Conservation (phyloP, 805 yeast species). For the Lachancea dasiensis region DNA sequence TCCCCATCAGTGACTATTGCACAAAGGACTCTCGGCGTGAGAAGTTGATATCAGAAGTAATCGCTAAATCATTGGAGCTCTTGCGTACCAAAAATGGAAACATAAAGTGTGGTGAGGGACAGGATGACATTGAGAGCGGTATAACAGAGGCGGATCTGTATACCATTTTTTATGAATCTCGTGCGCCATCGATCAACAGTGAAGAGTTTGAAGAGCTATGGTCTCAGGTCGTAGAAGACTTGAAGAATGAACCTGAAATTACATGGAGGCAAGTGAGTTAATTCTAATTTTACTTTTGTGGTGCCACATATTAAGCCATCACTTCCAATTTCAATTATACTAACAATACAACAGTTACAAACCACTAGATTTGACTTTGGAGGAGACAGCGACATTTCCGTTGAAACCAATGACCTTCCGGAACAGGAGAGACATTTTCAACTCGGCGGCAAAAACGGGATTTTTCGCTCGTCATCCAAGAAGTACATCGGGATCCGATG, state of each 20-base stretch:
- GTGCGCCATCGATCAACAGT: constrained; percentile 34
- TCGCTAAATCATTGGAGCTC: constrained; percentile 57
- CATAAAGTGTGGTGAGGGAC: constrained; percentile 49
- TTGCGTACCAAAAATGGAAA: constrained; percentile 65
- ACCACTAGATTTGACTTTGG: constrained; percentile 34
- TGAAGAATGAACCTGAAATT: constrained; percentile 62
- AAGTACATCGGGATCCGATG: constrained; percentile 54
- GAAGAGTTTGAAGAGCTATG: constrained; percentile 67
- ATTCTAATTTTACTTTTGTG: constrained; percentile 6
- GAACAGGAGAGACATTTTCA: constrained; percentile 35
- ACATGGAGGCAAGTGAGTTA: constrained; percentile 69
- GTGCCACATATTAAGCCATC: not conserved
- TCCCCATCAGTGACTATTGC: constrained; percentile 63
- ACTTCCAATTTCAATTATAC: constrained; percentile 1
- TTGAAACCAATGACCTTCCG: constrained; percentile 36
- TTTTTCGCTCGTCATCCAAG: constrained; percentile 71
- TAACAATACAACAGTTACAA: constrained; percentile 19
- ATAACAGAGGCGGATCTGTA: constrained; percentile 45
- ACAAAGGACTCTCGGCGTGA: constrained; percentile 68
- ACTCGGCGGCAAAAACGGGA: constrained; percentile 35
- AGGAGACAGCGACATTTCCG: constrained; percentile 35
- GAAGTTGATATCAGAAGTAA: constrained; percentile 58
- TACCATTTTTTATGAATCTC: constrained; percentile 40
- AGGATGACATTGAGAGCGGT: constrained; percentile 46
- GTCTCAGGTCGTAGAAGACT: constrained; percentile 54